phyloP scores from a whole-genome alignment of 83 land plant genomes.

The Picea abies region DNA sequence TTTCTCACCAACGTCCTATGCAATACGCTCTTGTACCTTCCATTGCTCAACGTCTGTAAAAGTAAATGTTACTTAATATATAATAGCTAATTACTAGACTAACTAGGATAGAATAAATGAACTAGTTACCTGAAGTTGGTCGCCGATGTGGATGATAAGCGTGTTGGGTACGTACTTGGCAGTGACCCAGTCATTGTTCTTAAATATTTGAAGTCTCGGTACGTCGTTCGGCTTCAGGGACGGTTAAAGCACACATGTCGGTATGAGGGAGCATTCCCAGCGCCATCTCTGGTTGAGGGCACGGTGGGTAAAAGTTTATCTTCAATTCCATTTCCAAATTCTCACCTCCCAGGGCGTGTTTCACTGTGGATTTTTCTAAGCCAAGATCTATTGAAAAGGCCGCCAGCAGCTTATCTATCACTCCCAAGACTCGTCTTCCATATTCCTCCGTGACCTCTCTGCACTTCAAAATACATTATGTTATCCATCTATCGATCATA shows the following conservation, averaged over 20 bases:
- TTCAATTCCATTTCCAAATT: slow-evolving; percentile 1
- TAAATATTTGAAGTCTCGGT: slow-evolving; percentile 65
- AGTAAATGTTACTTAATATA: not conserved
- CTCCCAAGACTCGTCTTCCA: slow-evolving; percentile 17
- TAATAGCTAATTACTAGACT: too few relatives aligned
- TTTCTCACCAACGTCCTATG: too few relatives aligned
- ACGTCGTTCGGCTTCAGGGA: slow-evolving; percentile 67
- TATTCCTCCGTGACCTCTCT: slow-evolving; percentile 59
- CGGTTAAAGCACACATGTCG: slow-evolving; percentile 54
- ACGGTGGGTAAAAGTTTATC: not conserved
- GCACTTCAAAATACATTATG: not conserved
- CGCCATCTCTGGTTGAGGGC: too few relatives aligned
- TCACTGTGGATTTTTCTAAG: slow-evolving; percentile 26
- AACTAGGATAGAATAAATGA: too few relatives aligned
- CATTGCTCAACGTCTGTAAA: slow-evolving; percentile 19
- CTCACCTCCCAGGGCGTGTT: slow-evolving; percentile 28
- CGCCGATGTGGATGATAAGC: slow-evolving; percentile 19
- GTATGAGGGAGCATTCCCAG: slow-evolving; percentile 67
- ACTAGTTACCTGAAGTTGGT: slow-evolving; percentile 45
- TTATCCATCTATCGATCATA: not conserved
- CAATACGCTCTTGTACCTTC: too few relatives aligned
- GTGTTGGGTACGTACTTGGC: slow-evolving; percentile 58
- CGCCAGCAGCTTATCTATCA: slow-evolving; percentile 21
- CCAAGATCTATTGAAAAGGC: slow-evolving; percentile 46
- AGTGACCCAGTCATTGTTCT: slow-evolving; percentile 53